Evolutionary conservation across 495 filamentous ascomycete species (phyloP), one percentile per base, ranked within the genome.

Genomic region (Aspergillus biplanus): DNA sequence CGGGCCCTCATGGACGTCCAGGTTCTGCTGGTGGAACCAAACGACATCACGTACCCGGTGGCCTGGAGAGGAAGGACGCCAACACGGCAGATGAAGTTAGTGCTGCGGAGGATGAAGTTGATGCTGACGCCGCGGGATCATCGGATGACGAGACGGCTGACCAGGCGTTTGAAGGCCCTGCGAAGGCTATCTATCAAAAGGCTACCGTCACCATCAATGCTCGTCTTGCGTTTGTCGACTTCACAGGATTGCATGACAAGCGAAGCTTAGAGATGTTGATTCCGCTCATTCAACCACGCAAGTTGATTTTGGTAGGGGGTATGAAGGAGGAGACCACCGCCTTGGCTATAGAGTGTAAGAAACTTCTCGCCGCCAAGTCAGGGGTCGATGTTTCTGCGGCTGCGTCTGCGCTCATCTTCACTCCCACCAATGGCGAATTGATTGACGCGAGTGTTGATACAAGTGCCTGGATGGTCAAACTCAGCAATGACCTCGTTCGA

Each of bases 391-490:
- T 64, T 21, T 70, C 73, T 48, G 68, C 79, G 3, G 74, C 75
- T 6, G 78, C 80, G 34, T 72, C 77, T 33, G 75, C 74, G 6
- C 87, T 89, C 61, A 89, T 98, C 18, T 94, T 93, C 74, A 93
- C 92, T 0, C 95, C 96, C 2, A 72, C 69, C 12, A 80, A 90
- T 39, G 92, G 92, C 15, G 77, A 83, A 54, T 77, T 80, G 3
- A 82, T 98, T 53, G 87, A 98, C 72, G 95, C 94, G 13, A 97
- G 93, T 67, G 93, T 98, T 42, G 95, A 99, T 68, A 98, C 93
- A 7, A 98, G 97, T 71, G 94, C 95, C 27, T 99, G 95, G 95
- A 88, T 89, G 33, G 90, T 98, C 54, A 97, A 92, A 69, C 83
- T 99, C 33, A 91, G 90, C 59, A 91, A 93, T 62, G 78, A 83